phyloP scores from a whole-genome alignment of 345 rosid genomes.

The Corchorus capsularis region DNA sequence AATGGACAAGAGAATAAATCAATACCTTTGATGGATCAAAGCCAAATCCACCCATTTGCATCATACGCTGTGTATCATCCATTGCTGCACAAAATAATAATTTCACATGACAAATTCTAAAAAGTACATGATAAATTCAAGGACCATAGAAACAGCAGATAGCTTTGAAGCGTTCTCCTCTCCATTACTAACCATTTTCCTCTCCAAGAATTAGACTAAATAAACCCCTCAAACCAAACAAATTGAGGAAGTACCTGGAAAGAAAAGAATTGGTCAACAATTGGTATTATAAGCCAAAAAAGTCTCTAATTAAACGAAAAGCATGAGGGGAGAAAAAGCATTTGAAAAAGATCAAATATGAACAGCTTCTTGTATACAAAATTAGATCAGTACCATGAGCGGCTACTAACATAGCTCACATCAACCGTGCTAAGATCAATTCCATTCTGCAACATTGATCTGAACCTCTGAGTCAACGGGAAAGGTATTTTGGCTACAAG shows the following conservation, averaged over 20 bases:
- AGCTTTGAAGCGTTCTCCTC: neutral
- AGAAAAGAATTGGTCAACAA: constrained; percentile 19
- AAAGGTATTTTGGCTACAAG: constrained; percentile 91
- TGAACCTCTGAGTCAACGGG: constrained; percentile 96
- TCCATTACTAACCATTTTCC: constrained; percentile 78
- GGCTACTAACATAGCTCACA: constrained; percentile 98
- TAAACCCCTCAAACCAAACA: constrained; percentile 96
- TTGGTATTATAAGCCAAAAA: constrained; percentile 14
- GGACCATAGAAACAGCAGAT: neutral
- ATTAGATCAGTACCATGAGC: constrained; percentile 71
- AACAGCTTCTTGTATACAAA: neutral
- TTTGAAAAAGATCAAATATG: neutral
- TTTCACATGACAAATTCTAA: neutral
- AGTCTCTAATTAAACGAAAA: constrained; percentile 15
- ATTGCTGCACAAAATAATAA: constrained; percentile 53
- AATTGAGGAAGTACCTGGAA: constrained; percentile 90
- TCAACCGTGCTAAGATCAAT: constrained; percentile 98
- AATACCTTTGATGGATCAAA: constrained; percentile 82
- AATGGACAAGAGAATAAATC: constrained; percentile 17
- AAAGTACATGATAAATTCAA: neutral
- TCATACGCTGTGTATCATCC: constrained; percentile 92
- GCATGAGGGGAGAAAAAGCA: neutral
- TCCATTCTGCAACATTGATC: constrained; percentile 98
- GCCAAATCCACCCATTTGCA: constrained; percentile 99
- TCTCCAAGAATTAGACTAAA: constrained; percentile 97